These are phyloP conservation scores for Inga oerstediana DNA, from an alignment of 306 rosid species.

Conservation along the genomic window DNA sequence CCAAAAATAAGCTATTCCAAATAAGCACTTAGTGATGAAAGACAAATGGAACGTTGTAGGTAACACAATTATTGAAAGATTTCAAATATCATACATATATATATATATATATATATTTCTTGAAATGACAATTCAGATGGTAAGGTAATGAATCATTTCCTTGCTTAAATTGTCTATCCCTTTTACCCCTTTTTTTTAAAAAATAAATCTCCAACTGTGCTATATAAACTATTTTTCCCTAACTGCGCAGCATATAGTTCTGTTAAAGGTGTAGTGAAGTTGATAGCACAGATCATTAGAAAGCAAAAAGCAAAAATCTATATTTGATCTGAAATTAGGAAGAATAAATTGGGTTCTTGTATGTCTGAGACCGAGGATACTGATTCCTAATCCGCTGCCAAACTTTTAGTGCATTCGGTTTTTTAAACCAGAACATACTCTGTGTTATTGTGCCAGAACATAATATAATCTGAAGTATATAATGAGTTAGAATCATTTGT, in stretches of 20 bases:
- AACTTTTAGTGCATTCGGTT: not conserved
- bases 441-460: not conserved
- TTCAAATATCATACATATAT: not conserved
- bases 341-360: not conserved
- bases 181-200: not conserved
- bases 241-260: not conserved
- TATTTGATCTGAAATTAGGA: not conserved
- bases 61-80: conserved; percentile 41
- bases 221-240: not conserved
- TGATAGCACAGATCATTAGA: not conserved
- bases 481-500: not conserved
- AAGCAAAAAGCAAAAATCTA: not conserved
- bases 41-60: conserved; percentile 20
- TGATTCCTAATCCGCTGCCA: not conserved
- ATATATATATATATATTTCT: not conserved
- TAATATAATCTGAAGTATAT: not conserved
- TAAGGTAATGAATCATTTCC: conserved; percentile 31
- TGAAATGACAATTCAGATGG: conserved; percentile 22
- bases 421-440: not conserved
- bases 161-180: conserved; percentile 33
- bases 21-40: not conserved
- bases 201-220: not conserved
- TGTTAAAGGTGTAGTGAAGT: not conserved
- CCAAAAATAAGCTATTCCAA: too few relatives aligned
- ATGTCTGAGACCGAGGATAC: not conserved